A percentile compares a stretch with the other conserved stretches of the same genome.
phyloP scores from a whole-genome alignment of 495 filamentous ascomycete genomes.

The Saxispiralis lemnorum region DNA sequence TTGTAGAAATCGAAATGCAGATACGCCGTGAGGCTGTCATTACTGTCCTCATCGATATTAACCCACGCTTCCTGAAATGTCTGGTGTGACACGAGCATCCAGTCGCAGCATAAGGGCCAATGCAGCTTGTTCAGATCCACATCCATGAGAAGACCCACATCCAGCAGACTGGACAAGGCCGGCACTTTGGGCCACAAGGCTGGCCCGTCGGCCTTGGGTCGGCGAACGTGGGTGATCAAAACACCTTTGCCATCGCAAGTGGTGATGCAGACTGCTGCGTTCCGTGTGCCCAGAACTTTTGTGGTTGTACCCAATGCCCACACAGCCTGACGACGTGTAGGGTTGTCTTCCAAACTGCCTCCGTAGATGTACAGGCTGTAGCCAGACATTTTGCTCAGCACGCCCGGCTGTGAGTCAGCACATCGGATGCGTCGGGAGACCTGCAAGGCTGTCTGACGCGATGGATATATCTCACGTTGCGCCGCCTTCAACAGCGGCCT shows the following conservation, averaged over 20 bases:
- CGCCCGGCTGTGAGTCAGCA: slow-evolving; percentile 8
- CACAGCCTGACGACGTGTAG: neutral
- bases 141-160: slow-evolving; percentile 2
- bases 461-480: neutral
- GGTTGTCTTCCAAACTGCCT: slow-evolving; percentile 3
- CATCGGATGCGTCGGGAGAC: slow-evolving; percentile 8
- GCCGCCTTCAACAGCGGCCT: slow-evolving; percentile 8
- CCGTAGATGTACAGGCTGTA: slow-evolving; percentile 6
- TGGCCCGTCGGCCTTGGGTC: slow-evolving; percentile 5
- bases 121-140: neutral
- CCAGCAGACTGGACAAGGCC: neutral
- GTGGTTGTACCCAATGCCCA: neutral
- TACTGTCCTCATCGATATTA: slow-evolving; percentile 1
- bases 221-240: slow-evolving; percentile 8
- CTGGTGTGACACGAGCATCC: neutral
- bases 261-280: slow-evolving; percentile 5
- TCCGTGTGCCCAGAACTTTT: slow-evolving; percentile 1
- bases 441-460: slow-evolving; percentile 2
- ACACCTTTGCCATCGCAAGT: slow-evolving; percentile 7
- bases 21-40: slow-evolving; percentile 4
- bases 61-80: slow-evolving; percentile 11
- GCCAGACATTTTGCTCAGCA: slow-evolving; percentile 2
- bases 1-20: slow-evolving; percentile 13
- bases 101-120: neutral
- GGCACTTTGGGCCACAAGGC: slow-evolving; percentile 8